Evolutionary conservation across 768 basidiomycete genomes (phyloP).

Genomic region (Paxillus involutus): DNA sequence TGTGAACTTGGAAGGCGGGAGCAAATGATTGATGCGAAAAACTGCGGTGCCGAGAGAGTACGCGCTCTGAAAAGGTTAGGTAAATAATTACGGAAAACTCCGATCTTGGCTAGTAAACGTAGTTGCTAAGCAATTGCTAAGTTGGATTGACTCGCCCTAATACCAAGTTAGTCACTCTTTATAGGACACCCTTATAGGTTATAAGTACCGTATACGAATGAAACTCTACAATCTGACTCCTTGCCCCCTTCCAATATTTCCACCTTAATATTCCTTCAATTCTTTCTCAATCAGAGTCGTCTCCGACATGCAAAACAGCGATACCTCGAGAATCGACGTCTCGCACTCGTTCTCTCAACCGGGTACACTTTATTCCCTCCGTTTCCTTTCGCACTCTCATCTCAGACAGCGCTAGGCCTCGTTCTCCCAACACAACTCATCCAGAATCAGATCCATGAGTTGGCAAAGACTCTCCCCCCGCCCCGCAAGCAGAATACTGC

Average conservation of each 20-base stretch:
- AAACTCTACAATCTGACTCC: not conserved
- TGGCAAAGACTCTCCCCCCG: constrained; percentile 78
- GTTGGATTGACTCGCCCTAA: not conserved
- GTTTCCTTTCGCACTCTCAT: not conserved
- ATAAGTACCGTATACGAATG: constrained; percentile 10
- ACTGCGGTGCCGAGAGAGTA: constrained; percentile 27
- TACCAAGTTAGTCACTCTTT: not conserved
- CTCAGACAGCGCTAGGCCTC: constrained; percentile 44
- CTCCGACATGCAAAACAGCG: constrained; percentile 33
- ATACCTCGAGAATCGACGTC: constrained; percentile 4
- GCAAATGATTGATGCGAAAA: constrained; percentile 17
- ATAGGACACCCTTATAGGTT: not conserved
- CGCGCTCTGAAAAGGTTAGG: not conserved
- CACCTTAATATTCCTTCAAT: constrained; percentile 25
- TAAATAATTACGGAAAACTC: constrained; percentile 21
- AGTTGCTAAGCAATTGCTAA: no score
- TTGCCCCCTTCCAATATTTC: constrained; percentile 13
- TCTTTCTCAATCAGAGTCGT: constrained; percentile 6
- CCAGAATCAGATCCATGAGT: constrained; percentile 82
- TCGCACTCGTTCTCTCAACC: constrained; percentile 34
- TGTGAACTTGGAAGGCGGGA: constrained; percentile 18
- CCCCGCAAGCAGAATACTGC: constrained; percentile 92
- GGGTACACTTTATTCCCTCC: constrained; percentile 16
- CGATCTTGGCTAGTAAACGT: constrained; percentile 9
- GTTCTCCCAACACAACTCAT: constrained; percentile 63